phyloP scores from a whole-genome alignment of 2,329 filamentous ascomycete species.

The Colletotrichum camelliae region DNA sequence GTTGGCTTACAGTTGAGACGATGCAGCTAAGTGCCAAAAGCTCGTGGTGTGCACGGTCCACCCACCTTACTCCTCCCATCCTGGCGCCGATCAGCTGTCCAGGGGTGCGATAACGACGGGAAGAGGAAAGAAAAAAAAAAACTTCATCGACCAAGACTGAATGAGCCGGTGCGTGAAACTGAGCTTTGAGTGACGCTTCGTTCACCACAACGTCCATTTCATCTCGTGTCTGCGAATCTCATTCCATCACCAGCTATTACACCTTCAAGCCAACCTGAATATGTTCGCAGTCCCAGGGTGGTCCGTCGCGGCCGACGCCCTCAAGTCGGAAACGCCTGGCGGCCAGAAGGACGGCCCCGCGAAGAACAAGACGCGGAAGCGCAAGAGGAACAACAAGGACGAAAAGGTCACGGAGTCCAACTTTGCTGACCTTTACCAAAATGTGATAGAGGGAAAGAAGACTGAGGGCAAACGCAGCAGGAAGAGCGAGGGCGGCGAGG shows the following conservation, averaged over 20 bases:
- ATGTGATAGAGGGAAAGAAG: conserved; percentile 74
- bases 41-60: conserved; percentile 2
- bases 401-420: conserved; percentile 69
- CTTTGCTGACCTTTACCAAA: conserved; percentile 79
- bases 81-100: conserved; percentile 19
- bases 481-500: conserved; percentile 20
- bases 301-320: conserved; percentile 75
- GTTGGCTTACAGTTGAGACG: not conserved
- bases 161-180: not conserved
- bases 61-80: not conserved
- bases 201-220: not conserved
- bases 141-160: conserved; percentile 9
- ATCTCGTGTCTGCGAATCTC: not conserved
- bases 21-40: not conserved
- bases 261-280: not conserved
- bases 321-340: conserved; percentile 69
- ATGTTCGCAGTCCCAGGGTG: conserved; percentile 97
- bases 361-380: conserved; percentile 67
- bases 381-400: conserved; percentile 25
- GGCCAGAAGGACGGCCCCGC: conserved; percentile 33
- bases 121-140: conserved; percentile 20
- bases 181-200: not conserved
- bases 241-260: not conserved
- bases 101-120: conserved; percentile 17
- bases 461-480: not conserved